phyloP scores from a whole-genome alignment of 805 yeast genomes.

The Ogataea thermomethanolica region DNA sequence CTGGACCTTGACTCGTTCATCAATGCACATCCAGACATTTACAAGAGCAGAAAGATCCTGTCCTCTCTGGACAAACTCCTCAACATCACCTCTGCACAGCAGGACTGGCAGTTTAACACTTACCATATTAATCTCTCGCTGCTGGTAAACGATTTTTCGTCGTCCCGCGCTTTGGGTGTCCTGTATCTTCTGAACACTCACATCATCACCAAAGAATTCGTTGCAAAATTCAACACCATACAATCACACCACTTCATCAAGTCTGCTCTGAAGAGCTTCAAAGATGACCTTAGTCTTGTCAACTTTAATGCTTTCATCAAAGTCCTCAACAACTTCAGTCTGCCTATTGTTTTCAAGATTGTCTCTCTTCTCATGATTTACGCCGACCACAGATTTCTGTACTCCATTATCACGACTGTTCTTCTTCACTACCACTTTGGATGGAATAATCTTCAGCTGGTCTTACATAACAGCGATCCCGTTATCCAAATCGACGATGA shows the following conservation, averaged over 20 bases:
- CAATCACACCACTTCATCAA: constrained; percentile 17
- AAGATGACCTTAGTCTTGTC: constrained; percentile 26
- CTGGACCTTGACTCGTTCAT: constrained; percentile 21
- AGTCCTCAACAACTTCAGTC: constrained; percentile 18
- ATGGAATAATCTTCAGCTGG: constrained; percentile 34
- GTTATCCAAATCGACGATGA: constrained; percentile 22
- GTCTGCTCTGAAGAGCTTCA: constrained; percentile 22
- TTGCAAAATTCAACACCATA: constrained; percentile 22
- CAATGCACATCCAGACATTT: constrained; percentile 17
- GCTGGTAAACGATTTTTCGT: constrained; percentile 14
- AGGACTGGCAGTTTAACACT: constrained; percentile 19
- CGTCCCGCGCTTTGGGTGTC: constrained; percentile 15
- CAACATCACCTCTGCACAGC: constrained; percentile 15
- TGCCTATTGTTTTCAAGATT: constrained; percentile 18
- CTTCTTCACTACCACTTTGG: constrained; percentile 52
- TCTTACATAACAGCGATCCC: constrained; percentile 18
- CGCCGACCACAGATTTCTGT: constrained; percentile 37
- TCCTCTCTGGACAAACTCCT: constrained; percentile 18
- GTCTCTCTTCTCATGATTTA: constrained; percentile 26
- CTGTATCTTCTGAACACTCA: constrained; percentile 24
- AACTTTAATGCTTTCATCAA: constrained; percentile 20
- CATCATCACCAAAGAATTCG: constrained; percentile 22
- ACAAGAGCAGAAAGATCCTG: constrained; percentile 21
- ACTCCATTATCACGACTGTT: constrained; percentile 39
- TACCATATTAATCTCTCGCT: constrained; percentile 15